Evolutionary conservation across 2,329 filamentous ascomycete genomes (phyloP).

Genomic region (Hysterium pulicare): DNA sequence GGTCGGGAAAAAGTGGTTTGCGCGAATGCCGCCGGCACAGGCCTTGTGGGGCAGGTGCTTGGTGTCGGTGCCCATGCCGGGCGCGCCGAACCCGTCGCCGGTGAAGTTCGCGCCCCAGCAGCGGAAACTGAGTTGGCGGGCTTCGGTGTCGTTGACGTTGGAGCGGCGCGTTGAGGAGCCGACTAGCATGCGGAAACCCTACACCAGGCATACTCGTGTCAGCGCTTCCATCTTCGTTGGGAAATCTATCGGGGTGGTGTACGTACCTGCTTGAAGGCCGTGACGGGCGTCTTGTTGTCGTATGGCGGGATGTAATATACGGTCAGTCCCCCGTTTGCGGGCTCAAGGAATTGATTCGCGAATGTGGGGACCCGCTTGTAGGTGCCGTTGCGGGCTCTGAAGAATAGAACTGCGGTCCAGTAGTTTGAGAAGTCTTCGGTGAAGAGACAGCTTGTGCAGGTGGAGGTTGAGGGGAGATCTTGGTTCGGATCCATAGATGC

Average conservation of each 20-base stretch:
- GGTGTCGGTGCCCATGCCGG: constrained; percentile 10
- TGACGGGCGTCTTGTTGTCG: constrained; percentile 10
- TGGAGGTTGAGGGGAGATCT: constrained; percentile 14
- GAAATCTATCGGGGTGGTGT: neutral
- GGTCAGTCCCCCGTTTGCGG: constrained; percentile 17
- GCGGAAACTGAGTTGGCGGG: constrained; percentile 10
- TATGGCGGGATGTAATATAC: constrained; percentile 17
- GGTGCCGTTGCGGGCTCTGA: constrained; percentile 14
- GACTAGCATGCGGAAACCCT: constrained; percentile 20
- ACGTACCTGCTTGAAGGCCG: constrained; percentile 17
- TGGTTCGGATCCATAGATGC: neutral
- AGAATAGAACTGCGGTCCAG: constrained; percentile 17
- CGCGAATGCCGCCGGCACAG: constrained; percentile 14
- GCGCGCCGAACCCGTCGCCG: constrained; percentile 7
- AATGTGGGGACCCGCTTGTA: constrained; percentile 15
- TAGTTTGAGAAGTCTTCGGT: constrained; percentile 13
- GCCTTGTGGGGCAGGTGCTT: constrained; percentile 9
- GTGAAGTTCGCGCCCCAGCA: constrained; percentile 14
- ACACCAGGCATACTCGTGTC: neutral
- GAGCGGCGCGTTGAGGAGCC: constrained; percentile 8
- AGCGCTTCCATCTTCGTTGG: neutral
- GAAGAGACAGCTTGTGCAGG: constrained; percentile 20
- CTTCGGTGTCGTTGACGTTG: constrained; percentile 10
- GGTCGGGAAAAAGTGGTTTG: constrained; percentile 32
- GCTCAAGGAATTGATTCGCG: constrained; percentile 20